These are phyloP conservation scores for Cadophora luteo-olivacea DNA, from an alignment of 2,329 filamentous ascomycete species.

Conservation along the genomic window DNA sequence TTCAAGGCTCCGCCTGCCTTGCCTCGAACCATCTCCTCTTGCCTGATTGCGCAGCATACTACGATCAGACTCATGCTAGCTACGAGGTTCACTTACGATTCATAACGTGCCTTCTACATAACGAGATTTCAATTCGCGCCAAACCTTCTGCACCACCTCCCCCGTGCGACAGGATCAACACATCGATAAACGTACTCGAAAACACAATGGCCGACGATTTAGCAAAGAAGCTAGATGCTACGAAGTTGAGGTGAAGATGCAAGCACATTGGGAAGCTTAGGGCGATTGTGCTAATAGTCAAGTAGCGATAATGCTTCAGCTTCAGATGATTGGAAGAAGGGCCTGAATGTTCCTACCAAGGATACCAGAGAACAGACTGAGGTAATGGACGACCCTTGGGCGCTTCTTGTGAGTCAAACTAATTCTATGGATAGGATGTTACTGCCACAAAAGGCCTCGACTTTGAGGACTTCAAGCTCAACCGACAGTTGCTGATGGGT, in stretches of 20 bases:
- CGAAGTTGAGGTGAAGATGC: conserved; percentile 53
- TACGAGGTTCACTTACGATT: conserved; percentile 20
- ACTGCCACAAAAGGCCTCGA: conserved; percentile 97
- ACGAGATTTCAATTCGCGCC: conserved; percentile 3
- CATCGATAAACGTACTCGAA: not conserved
- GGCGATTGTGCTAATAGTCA: conserved; percentile 50
- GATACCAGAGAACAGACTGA: conserved; percentile 84
- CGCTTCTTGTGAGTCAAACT: conserved; percentile 12
- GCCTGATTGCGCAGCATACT: conserved; percentile 10
- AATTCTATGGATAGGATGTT: conserved; percentile 73
- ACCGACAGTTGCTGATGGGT: conserved; percentile 95
- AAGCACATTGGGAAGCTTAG: conserved; percentile 27
- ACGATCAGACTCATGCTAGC: conserved; percentile 28
- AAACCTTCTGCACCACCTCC: not conserved
- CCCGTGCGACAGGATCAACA: conserved; percentile 7
- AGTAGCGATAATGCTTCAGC: conserved; percentile 50
- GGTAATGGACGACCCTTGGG: conserved; percentile 51
- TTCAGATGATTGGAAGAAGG: conserved; percentile 74
- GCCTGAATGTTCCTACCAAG: conserved; percentile 73
- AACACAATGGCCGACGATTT: conserved; percentile 53
- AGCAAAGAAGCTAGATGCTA: conserved; percentile 62
- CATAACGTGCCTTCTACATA: conserved; percentile 16
- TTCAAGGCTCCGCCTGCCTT: conserved; percentile 25
- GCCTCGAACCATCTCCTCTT: conserved; percentile 7
- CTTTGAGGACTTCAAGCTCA: conserved; percentile 96